These are phyloP conservation scores for Saccharomyces mikatae DNA, from an alignment of 805 yeast genomes.

Conservation along the genomic window DNA sequence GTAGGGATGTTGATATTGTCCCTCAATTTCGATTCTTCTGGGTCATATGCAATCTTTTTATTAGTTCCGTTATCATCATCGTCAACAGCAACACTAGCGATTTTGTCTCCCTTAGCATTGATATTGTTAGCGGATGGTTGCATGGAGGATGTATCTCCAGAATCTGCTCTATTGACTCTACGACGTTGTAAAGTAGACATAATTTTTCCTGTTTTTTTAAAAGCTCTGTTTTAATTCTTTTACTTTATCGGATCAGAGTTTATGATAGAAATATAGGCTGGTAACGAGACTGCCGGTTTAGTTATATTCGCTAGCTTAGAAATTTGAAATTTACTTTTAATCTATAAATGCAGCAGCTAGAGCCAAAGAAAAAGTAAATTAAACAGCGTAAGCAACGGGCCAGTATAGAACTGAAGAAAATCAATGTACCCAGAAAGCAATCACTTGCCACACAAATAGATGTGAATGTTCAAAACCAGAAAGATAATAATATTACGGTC, in stretches of 20 bases:
- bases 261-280: not conserved
- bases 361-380: not conserved
- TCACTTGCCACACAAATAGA: not conserved
- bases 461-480: not conserved
- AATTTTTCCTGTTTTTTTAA: not conserved
- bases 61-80: constrained; percentile 27
- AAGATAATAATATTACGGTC: not conserved
- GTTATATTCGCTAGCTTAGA: not conserved
- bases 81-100: constrained; percentile 14
- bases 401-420: not conserved
- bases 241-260: not conserved
- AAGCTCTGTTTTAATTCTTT: not conserved
- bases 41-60: constrained; percentile 76
- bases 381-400: not conserved
- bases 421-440: not conserved
- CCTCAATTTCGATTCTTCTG: constrained; percentile 40
- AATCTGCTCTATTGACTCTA: constrained; percentile 45
- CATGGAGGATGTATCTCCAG: constrained; percentile 9
- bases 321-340: not conserved
- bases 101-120: constrained; percentile 2
- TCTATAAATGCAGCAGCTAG: not conserved
- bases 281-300: not conserved
- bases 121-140: constrained; percentile 9
- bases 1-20: constrained; percentile 46
- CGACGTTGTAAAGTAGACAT: constrained; percentile 70